Conservation (phyloP, 2,329 filamentous ascomycete species). For the Fusarium tuaranense region DNA sequence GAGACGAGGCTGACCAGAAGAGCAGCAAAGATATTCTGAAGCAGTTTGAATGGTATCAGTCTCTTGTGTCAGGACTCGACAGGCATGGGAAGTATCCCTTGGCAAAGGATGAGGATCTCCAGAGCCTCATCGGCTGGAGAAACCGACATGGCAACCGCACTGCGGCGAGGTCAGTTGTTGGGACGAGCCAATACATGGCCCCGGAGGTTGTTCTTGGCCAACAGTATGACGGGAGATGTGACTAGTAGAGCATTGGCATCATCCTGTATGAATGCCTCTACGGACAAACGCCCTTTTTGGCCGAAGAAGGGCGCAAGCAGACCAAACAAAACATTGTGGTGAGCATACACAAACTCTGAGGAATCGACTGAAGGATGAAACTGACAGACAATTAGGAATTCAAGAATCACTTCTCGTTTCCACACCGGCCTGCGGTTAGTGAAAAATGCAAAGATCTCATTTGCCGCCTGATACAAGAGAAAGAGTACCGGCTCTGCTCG, state of each 20-base stretch:
- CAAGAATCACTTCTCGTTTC: conserved; percentile 76
- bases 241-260: conserved; percentile 97
- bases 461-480: conserved; percentile 76
- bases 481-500: conserved; percentile 81
- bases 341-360: conserved; percentile 46
- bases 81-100: conserved; percentile 49
- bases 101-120: conserved; percentile 45
- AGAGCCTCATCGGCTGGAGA: conserved; percentile 73
- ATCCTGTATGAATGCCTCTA: conserved; percentile 96
- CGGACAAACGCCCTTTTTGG: conserved; percentile 89
- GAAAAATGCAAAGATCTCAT: conserved; percentile 83
- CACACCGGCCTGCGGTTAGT: conserved; percentile 73
- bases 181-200: conserved; percentile 98
- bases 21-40: conserved; percentile 57
- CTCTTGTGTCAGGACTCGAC: conserved; percentile 46
- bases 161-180: conserved; percentile 87
- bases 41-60: conserved; percentile 49
- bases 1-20: conserved; percentile 77
- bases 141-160: conserved; percentile 76
- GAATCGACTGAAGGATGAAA: background rate
- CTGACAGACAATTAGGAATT: conserved; percentile 69
- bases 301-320: conserved; percentile 79
- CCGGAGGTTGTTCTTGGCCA: conserved; percentile 89
- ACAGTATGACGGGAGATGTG: conserved; percentile 90
- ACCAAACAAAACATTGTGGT: conserved; percentile 90